Base-by-base conservation (phyloP, 2,329 filamentous ascomycete genomes). In the Aulographum hederae region DNA sequence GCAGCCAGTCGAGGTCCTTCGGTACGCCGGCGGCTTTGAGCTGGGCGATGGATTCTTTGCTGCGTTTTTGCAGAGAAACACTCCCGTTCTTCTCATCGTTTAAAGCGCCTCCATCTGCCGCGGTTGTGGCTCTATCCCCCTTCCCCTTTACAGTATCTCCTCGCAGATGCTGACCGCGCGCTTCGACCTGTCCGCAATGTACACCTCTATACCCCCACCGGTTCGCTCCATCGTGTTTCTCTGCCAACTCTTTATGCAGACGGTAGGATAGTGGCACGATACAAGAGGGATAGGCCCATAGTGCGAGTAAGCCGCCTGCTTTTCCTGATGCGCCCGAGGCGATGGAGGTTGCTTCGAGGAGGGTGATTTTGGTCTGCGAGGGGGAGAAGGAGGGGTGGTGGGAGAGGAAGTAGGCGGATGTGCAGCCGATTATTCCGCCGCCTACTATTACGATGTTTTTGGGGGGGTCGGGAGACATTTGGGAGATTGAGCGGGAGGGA, bases 281-380 rank as follows among this genome's bases (percentile, higher is more conserved):
- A 44, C 69, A 76, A 35, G 61, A 63, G 0, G 89, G 89, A 47
- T 93, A 94, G 1, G 86, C 89, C 84, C 86, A 95, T 12, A 85
- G 61, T 1, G 76, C 89, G 15, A 98, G 65, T 4, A 98, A 63
- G 1, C 89, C 89, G 12, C 89, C 89, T 0, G 89, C 86, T 57
- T 94, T 95, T 26, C 89, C 89, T 6, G 84, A 93, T 23, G 89
- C 86, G 16, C 80, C 86, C n/a, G 81, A 72, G 5, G 89, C 89
- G 40, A 95, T 75, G 28, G 73, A 65, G 3, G 73, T 73, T 1
- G 89, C 84, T 60, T 98, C 89, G 33, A 95, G 65, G 18, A 98
- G 63, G 1, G 79, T 92, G 44, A 95, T 76, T 32, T 64, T 74
- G 51, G 93, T 80, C 32, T 69, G 67, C 15, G 67, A 55, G 26